Base-by-base conservation (phyloP, 1,284 basidiomycete genomes). In the Malassezia brasiliensis region DNA sequence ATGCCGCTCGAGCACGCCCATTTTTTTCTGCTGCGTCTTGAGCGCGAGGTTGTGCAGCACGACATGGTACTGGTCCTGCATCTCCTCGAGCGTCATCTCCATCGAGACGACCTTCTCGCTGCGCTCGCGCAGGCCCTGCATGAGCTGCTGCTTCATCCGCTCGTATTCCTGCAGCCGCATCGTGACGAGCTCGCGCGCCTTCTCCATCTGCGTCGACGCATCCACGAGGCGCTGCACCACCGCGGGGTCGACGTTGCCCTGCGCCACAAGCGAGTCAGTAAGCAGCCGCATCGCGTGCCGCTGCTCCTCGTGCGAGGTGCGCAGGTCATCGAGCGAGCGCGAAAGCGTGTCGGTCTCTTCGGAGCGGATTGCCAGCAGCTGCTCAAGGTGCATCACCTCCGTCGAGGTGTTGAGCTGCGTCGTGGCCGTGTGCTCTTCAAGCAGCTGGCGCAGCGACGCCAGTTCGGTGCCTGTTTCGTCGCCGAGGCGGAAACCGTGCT, bases 81-180 rank as follows among this genome's bases (percentile, higher is more conserved):
- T 89, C 76, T 98, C 94, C 74, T 99, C 94, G 38, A 99, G 79
- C 75, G 96, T 93, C 66, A 99, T 96, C 77, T 99, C 94, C 46
- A 99, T 83, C 77, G 98, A 94, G 56, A 99, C 93, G 40, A 99
- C 90, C 85, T 98, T 98, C 80, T 99, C 94, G 76, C 94, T 99
- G 42, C 94, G 90, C 77, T 98, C 96, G 79, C 96, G 94, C 63
- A 99, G 79, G 79, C 98, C 94, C 47, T 90, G 86, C 87, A 98
- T 96, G 64, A 99, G 82, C 59, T 87, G 93, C 80, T 96, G 94
- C 83, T 98, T 98, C 74, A 96, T 90, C 34, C 87, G 86, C 75
- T 99, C 94, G 76, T 98, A 99, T 76, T 99, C 94, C 64, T 90
- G 87, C 63, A 96, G 84, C 75, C 98, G 94, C 20, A 90, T 84